Base-by-base conservation (phyloP, 2,329 filamentous ascomycete species). In the Cordyceps pruinosa region DNA sequence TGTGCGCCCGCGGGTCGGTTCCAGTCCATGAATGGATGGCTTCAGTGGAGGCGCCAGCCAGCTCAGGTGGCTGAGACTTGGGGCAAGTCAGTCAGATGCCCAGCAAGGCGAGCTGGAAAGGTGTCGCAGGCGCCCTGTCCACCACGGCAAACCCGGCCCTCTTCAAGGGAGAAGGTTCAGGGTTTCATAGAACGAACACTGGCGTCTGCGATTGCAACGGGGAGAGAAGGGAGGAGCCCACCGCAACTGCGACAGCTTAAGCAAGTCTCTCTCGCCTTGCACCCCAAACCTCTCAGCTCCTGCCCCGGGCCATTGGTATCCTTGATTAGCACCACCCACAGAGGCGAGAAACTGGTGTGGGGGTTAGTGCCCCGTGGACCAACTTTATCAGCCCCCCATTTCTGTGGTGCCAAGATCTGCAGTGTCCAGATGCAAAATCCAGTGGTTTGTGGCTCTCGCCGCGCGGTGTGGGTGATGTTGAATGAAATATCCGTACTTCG, bases 341-440 rank as follows among this genome's bases (percentile, higher is more conserved):
- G 23, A 39, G 52, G 42, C 34, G 28, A 13, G 34, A 41, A 35
- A 56, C 34, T 44, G 44, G 44, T 26, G 52, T 25, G 52, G 52
- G 44, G 42, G 48, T 47, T 34, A 41, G 23, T 55, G 41, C 51
- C 51, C 48, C 42, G 52, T 55, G 52, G 52, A 47, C 26, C 23
- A 53, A 34, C 39, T 45, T 45, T 51, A 41, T 15, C 25, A 42
- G 41, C 30, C 45, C 30, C 39, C 21, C 32, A 17, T 46, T 46
- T 46, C 52, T 55, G 41, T 47, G 39, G 52, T 56, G 52, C 52
- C 52, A 56, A 56, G 52, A 56, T 56, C 44, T 56, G 44, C 44
- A 28, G 44, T 17, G n/a, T 13, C 52, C 52, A 56, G 52, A 56
- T 56, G 34, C 41, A 12, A 46, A 46, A 46, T 54, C 39, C 21